A percentile compares a stretch with the other conserved stretches of the same genome.
Evolutionary conservation across 495 filamentous ascomycete species (phyloP).

Genomic region (Neurospora sp.): DNA sequence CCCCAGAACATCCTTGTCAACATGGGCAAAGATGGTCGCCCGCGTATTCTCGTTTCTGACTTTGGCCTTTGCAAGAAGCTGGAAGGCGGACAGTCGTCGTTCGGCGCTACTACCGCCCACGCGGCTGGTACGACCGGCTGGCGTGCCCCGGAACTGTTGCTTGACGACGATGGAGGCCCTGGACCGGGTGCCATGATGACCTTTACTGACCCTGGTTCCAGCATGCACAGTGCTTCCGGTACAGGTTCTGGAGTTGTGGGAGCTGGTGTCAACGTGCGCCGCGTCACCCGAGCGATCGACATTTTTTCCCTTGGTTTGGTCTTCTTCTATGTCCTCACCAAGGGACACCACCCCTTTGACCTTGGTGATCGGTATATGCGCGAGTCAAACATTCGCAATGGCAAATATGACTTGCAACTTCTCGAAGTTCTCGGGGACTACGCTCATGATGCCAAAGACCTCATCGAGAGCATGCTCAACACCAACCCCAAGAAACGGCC

Average conservation of each 20-base stretch:
- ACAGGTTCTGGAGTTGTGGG: slow-evolving; percentile 19
- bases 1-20: slow-evolving; percentile 90
- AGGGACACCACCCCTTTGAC: slow-evolving; percentile 88
- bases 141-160: slow-evolving; percentile 87
- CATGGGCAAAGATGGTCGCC: slow-evolving; percentile 46
- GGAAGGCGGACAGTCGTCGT: slow-evolving; percentile 90
- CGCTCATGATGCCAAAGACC: slow-evolving; percentile 73
- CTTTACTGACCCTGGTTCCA: slow-evolving; percentile 27
- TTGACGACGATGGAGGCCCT: slow-evolving; percentile 54
- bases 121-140: slow-evolving; percentile 90
- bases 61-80: slow-evolving; percentile 97
- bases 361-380: slow-evolving; percentile 87
- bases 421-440: slow-evolving; percentile 68
- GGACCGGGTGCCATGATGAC: slow-evolving; percentile 17
- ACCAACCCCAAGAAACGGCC: slow-evolving; percentile 62
- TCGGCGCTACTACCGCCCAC: slow-evolving; percentile 86
- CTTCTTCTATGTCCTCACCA: slow-evolving; percentile 90
- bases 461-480: slow-evolving; percentile 75
- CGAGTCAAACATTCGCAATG: slow-evolving; percentile 92
- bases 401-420: slow-evolving; percentile 59
- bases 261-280: slow-evolving; percentile 39
- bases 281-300: slow-evolving; percentile 89
- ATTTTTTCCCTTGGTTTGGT: slow-evolving; percentile 94
- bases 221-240: slow-evolving; percentile 37
- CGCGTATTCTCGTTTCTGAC: slow-evolving; percentile 86